These are phyloP conservation scores for Fistulinella cinereoalba DNA, from an alignment of 1,284 basidiomycete genomes.

Conservation along the genomic window DNA sequence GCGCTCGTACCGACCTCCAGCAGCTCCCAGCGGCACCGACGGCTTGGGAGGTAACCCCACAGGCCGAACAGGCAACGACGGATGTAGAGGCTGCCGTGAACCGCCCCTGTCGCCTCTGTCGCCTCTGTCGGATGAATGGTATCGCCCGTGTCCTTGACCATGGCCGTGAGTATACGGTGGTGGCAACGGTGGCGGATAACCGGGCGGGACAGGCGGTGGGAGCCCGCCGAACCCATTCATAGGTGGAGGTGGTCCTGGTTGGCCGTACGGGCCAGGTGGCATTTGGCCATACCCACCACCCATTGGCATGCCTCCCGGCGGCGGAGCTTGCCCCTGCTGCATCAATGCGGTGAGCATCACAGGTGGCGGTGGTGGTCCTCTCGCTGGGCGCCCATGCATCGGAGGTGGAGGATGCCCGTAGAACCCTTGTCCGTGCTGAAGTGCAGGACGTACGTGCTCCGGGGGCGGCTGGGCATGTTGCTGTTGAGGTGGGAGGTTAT, in stretches of 20 bases:
- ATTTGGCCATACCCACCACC: slow-evolving; percentile 13
- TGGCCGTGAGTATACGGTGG: too few relatives aligned
- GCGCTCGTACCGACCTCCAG: slow-evolving; percentile 21
- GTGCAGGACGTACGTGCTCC: slow-evolving; percentile 29
- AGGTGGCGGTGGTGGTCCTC: slow-evolving; percentile 24
- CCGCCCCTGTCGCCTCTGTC: slow-evolving; percentile 17
- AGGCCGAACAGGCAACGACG: slow-evolving; percentile 22
- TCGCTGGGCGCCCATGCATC: slow-evolving; percentile 22
- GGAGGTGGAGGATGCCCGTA: slow-evolving; percentile 24
- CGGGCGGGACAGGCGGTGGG: slow-evolving; percentile 11
- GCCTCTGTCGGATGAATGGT: slow-evolving; percentile 14
- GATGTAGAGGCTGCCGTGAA: slow-evolving; percentile 12
- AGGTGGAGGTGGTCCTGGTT: slow-evolving; percentile 5
- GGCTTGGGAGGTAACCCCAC: slow-evolving; percentile 21
- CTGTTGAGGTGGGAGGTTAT: slow-evolving; percentile 20
- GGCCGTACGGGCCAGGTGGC: slow-evolving; percentile 16
- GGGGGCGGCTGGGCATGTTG: slow-evolving; percentile 19
- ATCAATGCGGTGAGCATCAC: slow-evolving; percentile 29
- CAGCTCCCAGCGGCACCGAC: slow-evolving; percentile 11
- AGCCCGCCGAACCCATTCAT: slow-evolving; percentile 21
- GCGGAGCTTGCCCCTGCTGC: slow-evolving; percentile 25
- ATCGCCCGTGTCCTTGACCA: slow-evolving; percentile 9
- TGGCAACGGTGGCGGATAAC: slow-evolving; percentile 21
- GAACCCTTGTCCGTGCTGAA: slow-evolving; percentile 30
- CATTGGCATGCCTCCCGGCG: slow-evolving; percentile 1